A percentile compares a stretch with the other conserved stretches of the same genome.
phyloP scores from a whole-genome alignment of 768 basidiomycete species.

The Leccinellum albellum region DNA sequence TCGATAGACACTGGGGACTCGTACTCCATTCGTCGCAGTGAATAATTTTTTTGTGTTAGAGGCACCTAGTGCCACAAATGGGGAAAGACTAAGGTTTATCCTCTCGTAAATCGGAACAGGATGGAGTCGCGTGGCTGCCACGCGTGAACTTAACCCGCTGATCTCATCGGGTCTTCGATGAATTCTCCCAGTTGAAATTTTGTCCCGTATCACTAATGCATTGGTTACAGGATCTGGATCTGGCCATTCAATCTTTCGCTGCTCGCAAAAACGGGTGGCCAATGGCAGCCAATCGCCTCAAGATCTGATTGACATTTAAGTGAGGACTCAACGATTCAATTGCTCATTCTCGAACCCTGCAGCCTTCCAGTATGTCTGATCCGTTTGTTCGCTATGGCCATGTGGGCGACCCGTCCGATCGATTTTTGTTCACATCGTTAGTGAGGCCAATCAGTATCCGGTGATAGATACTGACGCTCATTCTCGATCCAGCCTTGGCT shows the following conservation, averaged over 20 bases:
- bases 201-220: background rate
- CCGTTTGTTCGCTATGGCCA: background rate
- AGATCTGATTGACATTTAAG: conserved; percentile 7
- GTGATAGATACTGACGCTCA: conserved; percentile 6
- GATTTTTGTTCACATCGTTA: conserved; percentile 3
- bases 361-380: conserved; percentile 7
- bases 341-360: background rate
- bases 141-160: conserved; percentile 4
- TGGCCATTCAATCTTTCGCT: background rate
- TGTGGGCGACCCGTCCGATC: background rate
- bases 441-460: conserved; percentile 1
- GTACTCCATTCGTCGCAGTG: background rate
- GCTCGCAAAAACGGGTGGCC: background rate
- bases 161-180: background rate
- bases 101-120: conserved; percentile 4
- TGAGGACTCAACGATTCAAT: background rate
- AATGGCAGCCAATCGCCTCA: conserved; percentile 14
- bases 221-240: conserved; percentile 7
- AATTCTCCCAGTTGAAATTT: background rate
- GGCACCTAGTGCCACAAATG: background rate
- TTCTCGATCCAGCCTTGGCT: conserved; percentile 3
- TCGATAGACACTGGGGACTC: background rate
- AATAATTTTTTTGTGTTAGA: background rate
- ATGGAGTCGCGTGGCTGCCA: conserved; percentile 19
- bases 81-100: conserved; percentile 1